These are phyloP conservation scores for Rhamnella rubrinervis DNA, from an alignment of 331 rosid genomes.

Conservation along the genomic window DNA sequence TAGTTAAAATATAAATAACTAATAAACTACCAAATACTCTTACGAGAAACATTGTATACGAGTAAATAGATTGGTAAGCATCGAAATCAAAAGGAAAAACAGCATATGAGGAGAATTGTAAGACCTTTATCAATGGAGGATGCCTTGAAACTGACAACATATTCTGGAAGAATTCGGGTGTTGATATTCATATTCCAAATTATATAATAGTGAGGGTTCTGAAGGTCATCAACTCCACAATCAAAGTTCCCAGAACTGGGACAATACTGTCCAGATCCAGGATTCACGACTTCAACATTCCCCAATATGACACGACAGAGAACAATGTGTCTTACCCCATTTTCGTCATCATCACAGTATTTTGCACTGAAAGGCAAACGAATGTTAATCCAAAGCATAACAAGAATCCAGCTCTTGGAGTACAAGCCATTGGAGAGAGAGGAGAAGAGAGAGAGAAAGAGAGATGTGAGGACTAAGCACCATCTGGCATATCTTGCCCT, in stretches of 20 bases:
- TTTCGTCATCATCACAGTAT: slow-evolving; percentile 19
- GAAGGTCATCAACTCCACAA: slow-evolving; percentile 18
- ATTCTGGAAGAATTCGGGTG: slow-evolving; percentile 24
- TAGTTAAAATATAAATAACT: no score
- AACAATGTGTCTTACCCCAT: slow-evolving; percentile 14
- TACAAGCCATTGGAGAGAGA: neutral
- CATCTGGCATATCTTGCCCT: no score
- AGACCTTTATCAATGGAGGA: neutral
- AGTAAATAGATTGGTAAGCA: neutral
- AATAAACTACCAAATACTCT: no score
- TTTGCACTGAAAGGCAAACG: slow-evolving; percentile 18
- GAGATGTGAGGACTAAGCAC: no score
- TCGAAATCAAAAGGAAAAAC: neutral
- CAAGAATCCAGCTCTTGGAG: neutral
- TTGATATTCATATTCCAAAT: slow-evolving; percentile 21
- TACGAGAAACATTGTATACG: no score
- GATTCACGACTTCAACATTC: slow-evolving; percentile 10
- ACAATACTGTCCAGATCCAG: slow-evolving; percentile 14
- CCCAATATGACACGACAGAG: slow-evolving; percentile 26
- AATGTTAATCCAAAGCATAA: neutral
- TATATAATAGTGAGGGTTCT: slow-evolving; percentile 15
- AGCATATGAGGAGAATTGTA: slow-evolving; percentile 4
- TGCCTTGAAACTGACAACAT: slow-evolving; percentile 17
- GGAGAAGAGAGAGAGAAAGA: no score
- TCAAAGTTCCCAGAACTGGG: slow-evolving; percentile 20